Evolutionary conservation across 148 eudicot genomes (phyloP), one percentile per base, ranked within the genome.

Genomic region (Diospyros kaki): DNA sequence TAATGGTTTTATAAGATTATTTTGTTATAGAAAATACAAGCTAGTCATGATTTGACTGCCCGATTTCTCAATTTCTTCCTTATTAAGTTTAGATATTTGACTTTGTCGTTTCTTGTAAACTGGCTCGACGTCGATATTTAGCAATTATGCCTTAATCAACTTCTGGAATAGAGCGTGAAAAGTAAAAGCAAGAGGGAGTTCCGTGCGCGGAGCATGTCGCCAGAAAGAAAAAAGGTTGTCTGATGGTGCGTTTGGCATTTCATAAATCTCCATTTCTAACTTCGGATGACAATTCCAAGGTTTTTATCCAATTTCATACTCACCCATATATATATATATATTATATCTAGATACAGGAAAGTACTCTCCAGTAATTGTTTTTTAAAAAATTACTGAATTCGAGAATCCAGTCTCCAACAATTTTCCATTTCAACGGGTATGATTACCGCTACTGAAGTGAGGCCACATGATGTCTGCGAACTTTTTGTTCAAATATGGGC

Each of bases 111-210:
- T 51, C 28, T 40, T 73, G 45, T 51, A 15, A n/a, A 58, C 28
- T 58, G 39, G 61, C 2, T 6, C 17, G 55, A 73, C 51, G 45
- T 48, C 63, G 58, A 63, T 73, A 50, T 55, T 63, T 62, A 8
- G 45, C 53, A 46, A 62, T 73, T 52, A 61, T 48, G 76, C 51
- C 76, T 54, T 62, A 48, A 73, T 73, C 58, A 45, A 72, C 59
- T 18, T 60, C 58, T 58, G 15, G 58, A 12, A 56, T 71, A 55
- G 4, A 58, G 18, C 18, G 38, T 28, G 2, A 59, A 73, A 18
- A 18, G 28, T 58, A 62, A 45, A 73, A 65, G 62, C 61, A 46
- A 44, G 46, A 61, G 53, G 9, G 48, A 6, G 14, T 52, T 17
- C 15, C 41, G 40, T 11, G 7, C 15, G 46, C 41, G 40, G 72